Base-by-base conservation (phyloP, 176 grass and related monocot species). In the Avena sativa region DNA sequence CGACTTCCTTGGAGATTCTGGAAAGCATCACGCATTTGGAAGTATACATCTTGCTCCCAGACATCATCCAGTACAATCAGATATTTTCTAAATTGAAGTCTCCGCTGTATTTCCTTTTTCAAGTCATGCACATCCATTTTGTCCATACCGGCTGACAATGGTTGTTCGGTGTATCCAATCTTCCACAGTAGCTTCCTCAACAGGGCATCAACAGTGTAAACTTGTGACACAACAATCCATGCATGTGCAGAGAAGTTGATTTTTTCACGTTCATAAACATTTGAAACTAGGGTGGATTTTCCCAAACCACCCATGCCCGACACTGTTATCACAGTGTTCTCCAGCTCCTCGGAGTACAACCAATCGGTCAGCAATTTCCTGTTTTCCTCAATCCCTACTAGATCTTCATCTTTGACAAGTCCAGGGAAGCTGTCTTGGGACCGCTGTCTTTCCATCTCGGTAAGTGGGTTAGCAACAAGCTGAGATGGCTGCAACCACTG, bases 11-110 rank as follows among this genome's bases (percentile, higher is more conserved):
- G 53, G 14, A 26, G 0, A 56, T 87, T 85, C 83, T 92, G 30
- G 2, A 94, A 68, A 63, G 76, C 90, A 56, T 92, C 86, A 48
- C 2, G 25, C 19, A 92, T 87, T n/a, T 97, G 56, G 9, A 44
- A 73, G 67, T 89, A 97, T 36, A 44, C 86, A 6, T 87, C 43
- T 82, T 89, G 79, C 14, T 94, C 61, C 94, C 92, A 97, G 0
- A 97, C 87, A 89, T 97, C 94, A 77, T 94, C 92, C 25, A 97
- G 65, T 12, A 97, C 85, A 40, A 97, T 90, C 19, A 97, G 76
- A 50, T 86, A 97, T 80, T 86, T 97, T 25, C 16, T 88, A 8
- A n/a, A 16, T 46, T 72, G 6, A 52, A 94, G 84, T 28, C 6
- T 62, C 11, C 30, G 0, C 13, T 81, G 50, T 85, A 89, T 38